Conservation (phyloP, 495 filamentous ascomycete species). For the Terfezia boudieri region DNA sequence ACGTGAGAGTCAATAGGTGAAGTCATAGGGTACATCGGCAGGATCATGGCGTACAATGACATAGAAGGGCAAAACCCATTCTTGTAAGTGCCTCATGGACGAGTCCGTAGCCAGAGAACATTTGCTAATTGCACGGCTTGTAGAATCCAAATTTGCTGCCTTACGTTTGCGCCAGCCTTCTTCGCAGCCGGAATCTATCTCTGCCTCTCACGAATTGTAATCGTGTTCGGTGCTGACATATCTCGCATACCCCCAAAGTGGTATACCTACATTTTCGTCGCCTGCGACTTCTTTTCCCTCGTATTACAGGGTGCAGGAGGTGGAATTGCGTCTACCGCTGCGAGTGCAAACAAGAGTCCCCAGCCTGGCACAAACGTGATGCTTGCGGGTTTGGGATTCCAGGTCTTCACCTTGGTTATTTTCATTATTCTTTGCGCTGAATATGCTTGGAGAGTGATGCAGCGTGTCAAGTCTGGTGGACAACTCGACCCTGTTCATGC, state of each 20-base stretch:
- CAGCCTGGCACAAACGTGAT: constrained; percentile 38
- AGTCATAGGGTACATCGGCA: constrained; percentile 9
- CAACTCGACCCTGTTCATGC: constrained; percentile 12
- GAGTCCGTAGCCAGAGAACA: neutral
- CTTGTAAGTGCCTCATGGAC: neutral
- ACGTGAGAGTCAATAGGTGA: constrained; percentile 12
- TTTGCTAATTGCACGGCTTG: neutral
- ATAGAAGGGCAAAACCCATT: neutral
- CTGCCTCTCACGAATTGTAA: constrained; percentile 36
- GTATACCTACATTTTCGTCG: constrained; percentile 34
- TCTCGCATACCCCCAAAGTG: constrained; percentile 34
- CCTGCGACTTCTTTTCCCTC: constrained; percentile 40
- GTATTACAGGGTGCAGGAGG: constrained; percentile 41
- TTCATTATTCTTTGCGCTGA: constrained; percentile 31
- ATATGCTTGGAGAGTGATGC: constrained; percentile 24
- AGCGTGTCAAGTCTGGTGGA: neutral
- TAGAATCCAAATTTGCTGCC: constrained; percentile 31
- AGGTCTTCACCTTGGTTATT: constrained; percentile 29
- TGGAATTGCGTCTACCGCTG: constrained; percentile 31
- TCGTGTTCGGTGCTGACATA: constrained; percentile 35
- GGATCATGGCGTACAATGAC: neutral
- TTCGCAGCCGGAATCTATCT: constrained; percentile 43
- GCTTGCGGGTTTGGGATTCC: constrained; percentile 38
- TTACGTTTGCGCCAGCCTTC: constrained; percentile 47
- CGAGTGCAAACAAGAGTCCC: constrained; percentile 18